Evolutionary conservation across 306 rosid species (phyloP).

Genomic region (Alnus rubra): DNA sequence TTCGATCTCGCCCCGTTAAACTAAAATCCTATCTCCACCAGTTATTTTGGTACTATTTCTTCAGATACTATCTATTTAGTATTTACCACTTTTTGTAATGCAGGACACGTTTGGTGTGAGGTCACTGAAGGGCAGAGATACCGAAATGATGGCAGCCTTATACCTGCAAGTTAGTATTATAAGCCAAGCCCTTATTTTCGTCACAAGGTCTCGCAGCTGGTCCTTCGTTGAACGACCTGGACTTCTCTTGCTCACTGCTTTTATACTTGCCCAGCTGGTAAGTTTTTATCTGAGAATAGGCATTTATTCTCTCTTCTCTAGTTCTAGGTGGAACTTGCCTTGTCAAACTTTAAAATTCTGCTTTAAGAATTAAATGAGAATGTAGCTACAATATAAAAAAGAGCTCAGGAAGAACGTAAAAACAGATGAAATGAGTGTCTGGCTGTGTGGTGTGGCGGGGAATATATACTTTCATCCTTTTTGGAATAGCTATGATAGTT

Average conservation of each 20-base stretch:
- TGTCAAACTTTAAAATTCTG: neutral
- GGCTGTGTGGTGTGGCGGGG: neutral
- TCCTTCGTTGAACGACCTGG: conserved; percentile 90
- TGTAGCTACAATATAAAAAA: neutral
- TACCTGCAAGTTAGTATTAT: conserved; percentile 99
- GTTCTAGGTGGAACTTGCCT: neutral
- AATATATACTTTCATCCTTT: neutral
- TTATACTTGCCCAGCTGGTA: conserved; percentile 88
- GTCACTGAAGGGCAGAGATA: conserved; percentile 20
- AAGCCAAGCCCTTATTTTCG: conserved; percentile 95
- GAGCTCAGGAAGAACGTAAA: neutral
- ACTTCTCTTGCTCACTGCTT: conserved; percentile 81
- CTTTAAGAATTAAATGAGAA: neutral
- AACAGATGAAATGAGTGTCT: neutral
- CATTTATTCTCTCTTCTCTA: neutral
- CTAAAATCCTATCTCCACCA: too few species aligned
- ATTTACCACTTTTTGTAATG: conserved; percentile 20
- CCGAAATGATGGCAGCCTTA: conserved; percentile 93
- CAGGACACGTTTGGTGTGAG: conserved; percentile 66
- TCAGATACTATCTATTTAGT: conserved; percentile 2
- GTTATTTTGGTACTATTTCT: neutral
- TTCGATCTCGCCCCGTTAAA: too few species aligned
- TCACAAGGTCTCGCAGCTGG: conserved; percentile 98
- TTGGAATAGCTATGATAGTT: neutral
- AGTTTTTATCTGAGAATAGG: conserved; percentile 26